These are phyloP conservation scores for Malania oleifera DNA, from an alignment of 164 flowering plant genomes.

Conservation along the genomic window DNA sequence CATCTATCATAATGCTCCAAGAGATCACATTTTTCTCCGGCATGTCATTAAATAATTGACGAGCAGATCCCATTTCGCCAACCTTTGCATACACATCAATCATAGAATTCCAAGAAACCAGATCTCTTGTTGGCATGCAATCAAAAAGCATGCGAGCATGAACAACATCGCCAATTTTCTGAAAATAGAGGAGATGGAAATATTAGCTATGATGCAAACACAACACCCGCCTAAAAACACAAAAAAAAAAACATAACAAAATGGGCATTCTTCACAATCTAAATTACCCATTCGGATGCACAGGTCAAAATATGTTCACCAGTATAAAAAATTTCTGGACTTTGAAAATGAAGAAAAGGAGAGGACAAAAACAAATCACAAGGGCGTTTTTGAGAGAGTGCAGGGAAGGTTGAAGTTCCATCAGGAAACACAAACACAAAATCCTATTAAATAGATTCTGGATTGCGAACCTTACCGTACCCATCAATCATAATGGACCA, in stretches of 20 bases:
- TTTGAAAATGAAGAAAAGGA: too few species aligned
- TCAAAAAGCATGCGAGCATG: conserved; percentile 29
- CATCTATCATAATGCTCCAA: conserved; percentile 42
- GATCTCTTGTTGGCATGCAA: conserved; percentile 28
- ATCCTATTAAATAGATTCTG: not conserved
- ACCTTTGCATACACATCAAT: conserved; percentile 24
- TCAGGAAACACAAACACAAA: too few species aligned
- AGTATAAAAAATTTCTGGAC: too few species aligned
- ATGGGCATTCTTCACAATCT: too few species aligned
- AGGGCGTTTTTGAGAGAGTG: too few species aligned
- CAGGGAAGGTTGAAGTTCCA: too few species aligned
- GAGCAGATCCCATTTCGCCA: conserved; percentile 33
- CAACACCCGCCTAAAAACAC: not conserved
- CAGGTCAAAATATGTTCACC: too few species aligned
- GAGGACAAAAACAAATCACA: too few species aligned
- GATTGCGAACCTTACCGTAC: conserved; percentile 37
- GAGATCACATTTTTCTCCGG: conserved; percentile 26
- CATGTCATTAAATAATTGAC: conserved; percentile 29
- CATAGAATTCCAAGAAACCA: conserved; percentile 39
- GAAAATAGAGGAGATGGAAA: conserved; percentile 3
- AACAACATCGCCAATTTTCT: conserved; percentile 24
- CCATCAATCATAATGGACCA: conserved; percentile 49
- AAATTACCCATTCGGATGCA: too few species aligned
- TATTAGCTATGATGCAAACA: not conserved
- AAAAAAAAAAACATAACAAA: conserved; percentile 1